Percentiles rank a stretch among this genome's conserved stretches.
phyloP scores from a whole-genome alignment of 78 protist genomes.

The Polysphondylium violaceum region DNA sequence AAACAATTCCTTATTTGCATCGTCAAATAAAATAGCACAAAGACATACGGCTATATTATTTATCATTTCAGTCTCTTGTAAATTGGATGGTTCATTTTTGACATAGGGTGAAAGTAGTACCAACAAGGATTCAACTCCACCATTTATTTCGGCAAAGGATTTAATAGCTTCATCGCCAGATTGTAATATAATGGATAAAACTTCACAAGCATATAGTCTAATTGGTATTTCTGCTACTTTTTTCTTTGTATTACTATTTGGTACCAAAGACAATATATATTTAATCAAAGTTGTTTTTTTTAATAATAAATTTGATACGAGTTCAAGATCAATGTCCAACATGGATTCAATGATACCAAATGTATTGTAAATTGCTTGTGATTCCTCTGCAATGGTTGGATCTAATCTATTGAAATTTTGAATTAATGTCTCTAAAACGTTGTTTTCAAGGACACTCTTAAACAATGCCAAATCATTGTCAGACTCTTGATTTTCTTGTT shows the following conservation, averaged over 20 bases:
- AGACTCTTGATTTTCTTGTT: constrained; percentile 19
- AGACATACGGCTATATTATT: constrained; percentile 62
- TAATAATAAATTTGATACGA: not conserved
- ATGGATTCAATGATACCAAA: constrained; percentile 62
- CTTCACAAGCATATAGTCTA: constrained; percentile 51
- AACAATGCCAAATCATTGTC: not conserved
- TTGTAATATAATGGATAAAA: constrained; percentile 65
- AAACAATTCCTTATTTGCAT: constrained; percentile 20
- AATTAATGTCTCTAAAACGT: constrained; percentile 32
- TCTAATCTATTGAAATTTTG: constrained; percentile 21
- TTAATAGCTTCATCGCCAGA: not conserved
- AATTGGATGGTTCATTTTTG: constrained; percentile 36
- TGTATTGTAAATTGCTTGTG: constrained; percentile 44
- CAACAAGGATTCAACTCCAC: constrained; percentile 70
- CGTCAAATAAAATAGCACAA: constrained; percentile 46
- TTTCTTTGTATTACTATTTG: not conserved
- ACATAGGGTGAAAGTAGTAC: constrained; percentile 5
- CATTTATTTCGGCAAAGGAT: constrained; percentile 4
- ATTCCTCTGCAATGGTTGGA: constrained; percentile 27
- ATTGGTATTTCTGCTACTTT: constrained; percentile 24
- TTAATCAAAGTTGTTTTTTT: constrained; percentile 21
- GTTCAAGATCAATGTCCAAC: constrained; percentile 39
- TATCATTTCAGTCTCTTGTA: constrained; percentile 64
- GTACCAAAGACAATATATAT: not conserved
- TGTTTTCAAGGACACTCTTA: constrained; percentile 24